These are phyloP conservation scores for Rhizopus delemar DNA, from an alignment of 371 early-diverging fungal species.

Conservation along the genomic window DNA sequence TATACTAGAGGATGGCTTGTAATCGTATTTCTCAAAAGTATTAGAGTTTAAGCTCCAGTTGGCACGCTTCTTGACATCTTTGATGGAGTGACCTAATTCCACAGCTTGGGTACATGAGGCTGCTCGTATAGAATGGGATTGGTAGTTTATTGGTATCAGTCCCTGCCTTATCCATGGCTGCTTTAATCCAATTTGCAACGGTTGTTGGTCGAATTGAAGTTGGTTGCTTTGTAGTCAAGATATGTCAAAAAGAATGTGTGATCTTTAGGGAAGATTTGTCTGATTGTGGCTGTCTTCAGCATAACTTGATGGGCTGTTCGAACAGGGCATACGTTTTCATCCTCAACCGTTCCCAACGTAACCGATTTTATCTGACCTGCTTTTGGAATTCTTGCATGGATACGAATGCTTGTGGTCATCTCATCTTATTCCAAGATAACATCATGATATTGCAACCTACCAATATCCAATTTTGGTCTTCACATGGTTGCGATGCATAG, in stretches of 20 bases:
- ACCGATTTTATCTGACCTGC: conserved; percentile 9
- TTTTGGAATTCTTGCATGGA: conserved; percentile 2
- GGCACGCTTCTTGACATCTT: conserved; percentile 4
- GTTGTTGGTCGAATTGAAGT: neutral
- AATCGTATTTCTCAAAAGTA: conserved; percentile 15
- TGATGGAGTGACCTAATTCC: neutral
- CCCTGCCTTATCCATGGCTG: conserved; percentile 10
- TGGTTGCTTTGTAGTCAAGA: neutral
- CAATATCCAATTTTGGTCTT: conserved; percentile 11
- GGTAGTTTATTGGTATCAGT: neutral
- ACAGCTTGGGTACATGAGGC: conserved; percentile 20
- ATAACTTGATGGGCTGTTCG: neutral
- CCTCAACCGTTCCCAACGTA: neutral
- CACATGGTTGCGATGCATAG: conserved; percentile 17
- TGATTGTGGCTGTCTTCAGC: neutral
- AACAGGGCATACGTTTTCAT: conserved; percentile 4
- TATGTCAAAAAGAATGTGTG: conserved; percentile 17
- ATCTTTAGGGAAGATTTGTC: neutral
- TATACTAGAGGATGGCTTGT: conserved; percentile 1
- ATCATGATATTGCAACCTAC: conserved; percentile 7
- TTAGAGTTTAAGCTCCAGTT: conserved; percentile 8
- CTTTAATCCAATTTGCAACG: conserved; percentile 11
- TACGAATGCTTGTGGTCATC: too few species aligned
- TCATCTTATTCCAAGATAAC: neutral
- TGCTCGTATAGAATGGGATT: conserved; percentile 13